A percentile compares a stretch with the other conserved stretches of the same genome.
Conservation (phyloP, 106 monocot species). For the Iris macrosiphon region DNA sequence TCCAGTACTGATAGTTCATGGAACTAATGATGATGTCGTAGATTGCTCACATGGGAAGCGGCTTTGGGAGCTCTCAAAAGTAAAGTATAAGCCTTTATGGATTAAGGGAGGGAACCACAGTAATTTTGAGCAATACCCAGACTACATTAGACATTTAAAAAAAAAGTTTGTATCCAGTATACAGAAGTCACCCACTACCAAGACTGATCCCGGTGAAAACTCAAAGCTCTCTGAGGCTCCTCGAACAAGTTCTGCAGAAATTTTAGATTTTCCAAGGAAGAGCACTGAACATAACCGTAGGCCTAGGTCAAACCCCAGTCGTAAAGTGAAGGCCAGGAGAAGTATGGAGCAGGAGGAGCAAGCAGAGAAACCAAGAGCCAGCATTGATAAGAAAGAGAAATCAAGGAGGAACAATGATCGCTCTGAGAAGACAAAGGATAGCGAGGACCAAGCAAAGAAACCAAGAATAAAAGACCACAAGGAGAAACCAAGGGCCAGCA, state of each 20-base stretch:
- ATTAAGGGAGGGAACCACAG: constrained; percentile 66
- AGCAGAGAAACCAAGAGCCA: not conserved
- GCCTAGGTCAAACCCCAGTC: constrained; percentile 6
- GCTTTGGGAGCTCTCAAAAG: constrained; percentile 60
- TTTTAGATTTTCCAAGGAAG: constrained; percentile 14
- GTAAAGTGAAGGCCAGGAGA: constrained; percentile 6
- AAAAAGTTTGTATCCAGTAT: constrained; percentile 52
- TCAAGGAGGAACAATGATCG: constrained; percentile 13
- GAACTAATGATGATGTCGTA: constrained; percentile 60
- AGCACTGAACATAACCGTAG: constrained; percentile 13
- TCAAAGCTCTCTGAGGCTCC: constrained; percentile 17
- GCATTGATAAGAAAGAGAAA: constrained; percentile 4
- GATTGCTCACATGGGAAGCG: constrained; percentile 72
- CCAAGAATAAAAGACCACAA: too few species aligned
- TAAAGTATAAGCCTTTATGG: constrained; percentile 80
- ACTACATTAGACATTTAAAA: constrained; percentile 61
- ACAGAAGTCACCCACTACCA: constrained; percentile 18
- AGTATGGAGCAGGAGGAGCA: not conserved
- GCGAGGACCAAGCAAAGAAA: constrained; percentile 13
- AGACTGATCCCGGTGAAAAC: constrained; percentile 11
- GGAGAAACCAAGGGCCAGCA: constrained; percentile 23
- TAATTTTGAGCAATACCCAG: constrained; percentile 52
- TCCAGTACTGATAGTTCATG: constrained; percentile 85
- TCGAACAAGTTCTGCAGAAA: constrained; percentile 22
- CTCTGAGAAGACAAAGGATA: constrained; percentile 4